A percentile compares a stretch with the other conserved stretches of the same genome.
Conservation (phyloP, 1,284 basidiomycete genomes). For the Hypsizygus ulmarius region DNA sequence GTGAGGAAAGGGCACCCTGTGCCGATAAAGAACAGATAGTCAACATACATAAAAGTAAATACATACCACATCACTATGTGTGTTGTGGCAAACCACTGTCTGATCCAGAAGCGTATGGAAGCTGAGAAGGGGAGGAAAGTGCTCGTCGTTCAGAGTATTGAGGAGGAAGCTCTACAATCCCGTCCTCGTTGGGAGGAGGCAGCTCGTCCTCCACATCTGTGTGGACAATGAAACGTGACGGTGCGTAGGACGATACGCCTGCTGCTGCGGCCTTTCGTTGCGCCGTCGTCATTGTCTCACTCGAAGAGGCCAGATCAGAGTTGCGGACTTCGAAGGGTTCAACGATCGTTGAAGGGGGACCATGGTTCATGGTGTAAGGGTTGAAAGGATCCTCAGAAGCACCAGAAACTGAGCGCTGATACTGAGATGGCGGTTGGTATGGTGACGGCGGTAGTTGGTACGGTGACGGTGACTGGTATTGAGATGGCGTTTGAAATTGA, state of each 20-base stretch:
- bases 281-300: slow-evolving; percentile 33
- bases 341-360: slow-evolving; percentile 12
- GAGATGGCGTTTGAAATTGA: slow-evolving; percentile 21
- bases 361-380: slow-evolving; percentile 16
- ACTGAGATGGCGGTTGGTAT: slow-evolving; percentile 22
- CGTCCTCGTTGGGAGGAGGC: slow-evolving; percentile 46
- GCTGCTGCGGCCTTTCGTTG: slow-evolving; percentile 54
- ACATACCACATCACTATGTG: slow-evolving; percentile 4
- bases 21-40: not conserved
- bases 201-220: slow-evolving; percentile 62
- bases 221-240: slow-evolving; percentile 64
- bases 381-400: slow-evolving; percentile 27
- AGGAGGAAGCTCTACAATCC: slow-evolving; percentile 71
- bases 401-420: slow-evolving; percentile 19
- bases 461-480: not conserved
- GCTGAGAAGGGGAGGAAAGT: slow-evolving; percentile 17
- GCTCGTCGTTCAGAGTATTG: slow-evolving; percentile 59
- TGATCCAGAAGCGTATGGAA: slow-evolving; percentile 1
- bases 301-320: slow-evolving; percentile 19
- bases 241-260: slow-evolving; percentile 38
- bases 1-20: slow-evolving; percentile 3
- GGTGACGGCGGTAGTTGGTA: slow-evolving; percentile 14
- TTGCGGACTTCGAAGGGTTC: slow-evolving; percentile 17
- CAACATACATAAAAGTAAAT: not conserved
- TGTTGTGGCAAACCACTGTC: not conserved